Base-by-base conservation (phyloP, 495 filamentous ascomycete species). In the Choiromyces venosus region DNA sequence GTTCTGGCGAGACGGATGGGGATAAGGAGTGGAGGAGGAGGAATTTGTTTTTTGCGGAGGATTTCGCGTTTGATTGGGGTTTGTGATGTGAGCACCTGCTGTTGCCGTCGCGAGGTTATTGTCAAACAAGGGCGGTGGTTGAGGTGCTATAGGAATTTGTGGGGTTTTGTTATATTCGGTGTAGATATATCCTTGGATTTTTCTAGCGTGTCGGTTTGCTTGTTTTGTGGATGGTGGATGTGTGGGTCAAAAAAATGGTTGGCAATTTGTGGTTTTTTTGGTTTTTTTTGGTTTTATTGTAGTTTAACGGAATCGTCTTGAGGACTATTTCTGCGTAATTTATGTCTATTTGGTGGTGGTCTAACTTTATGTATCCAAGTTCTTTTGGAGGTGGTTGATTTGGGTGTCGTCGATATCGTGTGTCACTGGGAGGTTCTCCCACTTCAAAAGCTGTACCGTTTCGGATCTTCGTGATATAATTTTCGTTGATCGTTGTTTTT, bases 1-100 rank as follows among this genome's bases (percentile, higher is more conserved):
- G 61, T 0, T 42, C 16, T 29, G 67, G 33, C 29, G 73, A 68
- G 2, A 67, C 67, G 37, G 75, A 73, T 37, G 74, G 75, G 12
- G 75, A 77, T 37, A 77, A 77, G 40, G 75, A 77, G 37, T 77
- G 75, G 74, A 77, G 74, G 38, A 77, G 75, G 42, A 77, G 75
- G 64, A 77, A 77, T 65, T 52, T 77, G 12, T 77, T 77, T 19
- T 77, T 77, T 70, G 75, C 75, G 19, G 69, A 74, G 37, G 75
- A 77, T 77, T 77, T 77, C 33, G 75, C 69, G 56, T 77, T 77
- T 64, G 75, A 77, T 73, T 77, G 75, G 75, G 75, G 75, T 19
- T 46, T 77, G 75, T 77, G 74, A 65, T 40, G 44, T 16, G 21
- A 56, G 68, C 16, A 9, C 40, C n/a, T 2, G 1, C 9, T n/a